Evolutionary conservation across 139 green algal species (phyloP).

Genomic region (Chloropicon primus): DNA sequence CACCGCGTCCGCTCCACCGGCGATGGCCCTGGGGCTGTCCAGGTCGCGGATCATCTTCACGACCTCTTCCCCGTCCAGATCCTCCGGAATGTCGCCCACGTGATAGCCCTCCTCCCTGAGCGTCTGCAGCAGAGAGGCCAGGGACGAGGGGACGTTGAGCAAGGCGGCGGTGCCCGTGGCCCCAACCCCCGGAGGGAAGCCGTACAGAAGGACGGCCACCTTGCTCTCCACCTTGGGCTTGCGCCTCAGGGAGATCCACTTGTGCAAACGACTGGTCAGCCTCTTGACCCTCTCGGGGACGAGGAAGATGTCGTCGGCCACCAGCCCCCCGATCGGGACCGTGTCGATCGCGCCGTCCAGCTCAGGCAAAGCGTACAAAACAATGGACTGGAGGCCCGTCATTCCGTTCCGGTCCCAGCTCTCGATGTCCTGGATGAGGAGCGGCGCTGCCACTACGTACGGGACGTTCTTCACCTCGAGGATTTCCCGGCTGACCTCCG

Average conservation of each 20-base stretch:
- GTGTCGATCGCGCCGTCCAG: constrained; percentile 93
- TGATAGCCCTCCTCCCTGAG: constrained; percentile 65
- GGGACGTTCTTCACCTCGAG: constrained; percentile 85
- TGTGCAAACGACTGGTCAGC: constrained; percentile 26
- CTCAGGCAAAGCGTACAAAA: constrained; percentile 92
- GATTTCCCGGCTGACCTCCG: constrained; percentile 73
- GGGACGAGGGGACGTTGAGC: constrained; percentile 85
- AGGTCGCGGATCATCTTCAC: constrained; percentile 20
- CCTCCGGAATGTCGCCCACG: constrained; percentile 34
- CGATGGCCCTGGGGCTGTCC: constrained; percentile 20
- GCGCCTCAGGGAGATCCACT: constrained; percentile 50
- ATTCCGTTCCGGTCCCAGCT: constrained; percentile 6
- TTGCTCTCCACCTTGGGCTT: constrained; percentile 38
- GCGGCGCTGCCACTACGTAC: constrained; percentile 83
- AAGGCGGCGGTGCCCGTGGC: constrained; percentile 86
- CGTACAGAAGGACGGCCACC: constrained; percentile 73
- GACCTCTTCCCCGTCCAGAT: not conserved
- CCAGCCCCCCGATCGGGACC: constrained; percentile 73
- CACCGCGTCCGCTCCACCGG: not conserved
- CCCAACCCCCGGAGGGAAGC: constrained; percentile 92
- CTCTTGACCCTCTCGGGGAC: constrained; percentile 63
- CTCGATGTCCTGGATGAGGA: constrained; percentile 72
- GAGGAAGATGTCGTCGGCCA: constrained; percentile 86
- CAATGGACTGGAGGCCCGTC: constrained; percentile 78
- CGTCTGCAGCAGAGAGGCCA: constrained; percentile 47